Evolutionary conservation across 2,329 filamentous ascomycete species (phyloP).

Genomic region (Trichoderma cornu-damae): DNA sequence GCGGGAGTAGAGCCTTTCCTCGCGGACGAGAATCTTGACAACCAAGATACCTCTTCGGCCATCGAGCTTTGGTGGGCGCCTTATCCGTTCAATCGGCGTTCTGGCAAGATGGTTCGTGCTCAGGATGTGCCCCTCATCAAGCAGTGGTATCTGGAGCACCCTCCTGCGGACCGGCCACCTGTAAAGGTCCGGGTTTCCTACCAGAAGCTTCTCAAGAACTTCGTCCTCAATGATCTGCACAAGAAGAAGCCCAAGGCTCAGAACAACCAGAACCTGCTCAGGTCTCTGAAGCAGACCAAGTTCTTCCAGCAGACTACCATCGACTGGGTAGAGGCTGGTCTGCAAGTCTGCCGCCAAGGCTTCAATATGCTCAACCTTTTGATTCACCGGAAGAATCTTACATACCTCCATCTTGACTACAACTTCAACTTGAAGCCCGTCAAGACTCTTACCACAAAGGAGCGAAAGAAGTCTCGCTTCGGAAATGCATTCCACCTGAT

Average conservation of each 20-base stretch:
- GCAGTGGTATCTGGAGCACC: slow-evolving; percentile 97
- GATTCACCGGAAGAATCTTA: slow-evolving; percentile 97
- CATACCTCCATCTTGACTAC: slow-evolving; percentile 96
- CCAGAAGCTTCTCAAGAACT: slow-evolving; percentile 94
- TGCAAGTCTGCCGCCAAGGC: slow-evolving; percentile 95
- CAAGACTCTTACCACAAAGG: slow-evolving; percentile 96
- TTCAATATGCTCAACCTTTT: slow-evolving; percentile 99
- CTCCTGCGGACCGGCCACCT: slow-evolving; percentile 75
- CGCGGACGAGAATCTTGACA: slow-evolving; percentile 82
- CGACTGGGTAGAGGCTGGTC: slow-evolving; percentile 97
- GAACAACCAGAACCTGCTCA: slow-evolving; percentile 87
- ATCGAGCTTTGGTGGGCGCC: slow-evolving; percentile 98
- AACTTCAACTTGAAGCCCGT: slow-evolving; percentile 99
- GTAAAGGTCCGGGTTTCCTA: slow-evolving; percentile 98
- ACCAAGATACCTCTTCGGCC: slow-evolving; percentile 80
- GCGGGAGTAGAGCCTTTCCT: slow-evolving; percentile 80
- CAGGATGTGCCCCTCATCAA: slow-evolving; percentile 97
- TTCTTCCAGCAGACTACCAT: slow-evolving; percentile 99
- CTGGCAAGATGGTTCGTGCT: slow-evolving; percentile 91
- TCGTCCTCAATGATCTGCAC: slow-evolving; percentile 92
- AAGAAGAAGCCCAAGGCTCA: slow-evolving; percentile 93
- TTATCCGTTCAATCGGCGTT: slow-evolving; percentile 89
- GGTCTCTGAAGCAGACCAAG: slow-evolving; percentile 89
- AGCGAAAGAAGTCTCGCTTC: slow-evolving; percentile 98
- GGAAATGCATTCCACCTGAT: slow-evolving; percentile 99